Evolutionary conservation across 306 rosid genomes (phyloP).

Genomic region (Begonia masoniana): DNA sequence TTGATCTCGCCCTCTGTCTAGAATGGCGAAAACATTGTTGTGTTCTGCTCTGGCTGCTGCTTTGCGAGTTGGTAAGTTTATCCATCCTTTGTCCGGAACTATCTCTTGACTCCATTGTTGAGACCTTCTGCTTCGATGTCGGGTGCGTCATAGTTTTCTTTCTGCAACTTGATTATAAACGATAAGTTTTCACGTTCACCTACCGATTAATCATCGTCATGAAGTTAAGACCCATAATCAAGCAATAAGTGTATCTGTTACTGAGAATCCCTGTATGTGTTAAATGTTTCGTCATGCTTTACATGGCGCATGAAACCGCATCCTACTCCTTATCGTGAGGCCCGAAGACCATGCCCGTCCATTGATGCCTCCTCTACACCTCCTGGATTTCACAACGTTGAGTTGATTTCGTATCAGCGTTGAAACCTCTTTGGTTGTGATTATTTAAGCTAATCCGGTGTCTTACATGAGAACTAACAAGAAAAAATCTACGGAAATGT

Average conservation of each 20-base stretch:
- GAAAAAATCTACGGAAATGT: too few species aligned
- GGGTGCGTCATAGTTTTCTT: slow-evolving; percentile 64
- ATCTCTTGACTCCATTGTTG: too few species aligned
- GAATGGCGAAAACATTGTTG: slow-evolving; percentile 26
- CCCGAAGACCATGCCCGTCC: slow-evolving; percentile 11
- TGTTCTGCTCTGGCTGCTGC: slow-evolving; percentile 30
- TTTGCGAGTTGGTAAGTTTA: slow-evolving; percentile 60
- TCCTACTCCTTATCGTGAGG: slow-evolving; percentile 56
- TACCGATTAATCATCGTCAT: slow-evolving; percentile 9
- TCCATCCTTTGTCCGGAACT: slow-evolving; percentile 3
- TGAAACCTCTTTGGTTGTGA: too few species aligned
- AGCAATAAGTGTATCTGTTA: too few species aligned
- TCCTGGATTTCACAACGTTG: too few species aligned
- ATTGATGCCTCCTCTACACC: too few species aligned
- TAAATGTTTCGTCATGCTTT: slow-evolving; percentile 70
- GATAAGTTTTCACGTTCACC: slow-evolving; percentile 82
- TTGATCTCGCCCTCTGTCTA: slow-evolving; percentile 60
- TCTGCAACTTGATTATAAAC: slow-evolving; percentile 70
- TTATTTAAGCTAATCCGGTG: too few species aligned
- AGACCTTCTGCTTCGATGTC: slow-evolving; percentile 13
- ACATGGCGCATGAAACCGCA: slow-evolving; percentile 72
- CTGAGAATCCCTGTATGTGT: slow-evolving; percentile 53
- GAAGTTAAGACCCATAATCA: too few species aligned
- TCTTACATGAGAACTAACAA: too few species aligned
- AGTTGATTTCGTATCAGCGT: too few species aligned